A percentile compares a stretch with the other conserved stretches of the same genome.
Conservation (phyloP, 768 basidiomycete genomes). For the Lactifluus hygrophoroides region DNA sequence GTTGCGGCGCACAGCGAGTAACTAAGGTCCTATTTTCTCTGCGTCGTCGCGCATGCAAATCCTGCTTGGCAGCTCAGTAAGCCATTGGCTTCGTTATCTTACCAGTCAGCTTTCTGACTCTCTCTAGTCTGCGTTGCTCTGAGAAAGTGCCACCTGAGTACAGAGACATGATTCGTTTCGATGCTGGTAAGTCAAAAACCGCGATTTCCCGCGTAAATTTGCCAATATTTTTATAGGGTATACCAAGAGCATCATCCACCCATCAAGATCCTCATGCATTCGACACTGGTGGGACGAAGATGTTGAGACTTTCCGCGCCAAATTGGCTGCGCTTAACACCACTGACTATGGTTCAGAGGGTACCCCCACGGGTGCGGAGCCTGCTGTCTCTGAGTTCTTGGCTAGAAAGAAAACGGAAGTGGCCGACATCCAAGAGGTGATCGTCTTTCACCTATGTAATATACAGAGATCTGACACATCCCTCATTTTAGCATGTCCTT, state of each 20-base stretch:
- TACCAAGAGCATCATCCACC: neutral
- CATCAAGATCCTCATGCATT: neutral
- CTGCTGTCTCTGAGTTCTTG: neutral
- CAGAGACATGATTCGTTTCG: neutral
- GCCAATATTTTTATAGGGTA: neutral
- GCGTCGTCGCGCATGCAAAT: conserved; percentile 16
- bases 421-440: neutral
- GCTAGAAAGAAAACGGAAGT: neutral
- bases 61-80: conserved; percentile 10
- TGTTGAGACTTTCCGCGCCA: neutral
- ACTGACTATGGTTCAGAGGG: neutral
- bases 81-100: neutral
- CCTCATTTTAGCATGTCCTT: neutral
- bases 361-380: neutral
- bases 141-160: neutral
- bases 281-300: conserved; percentile 11
- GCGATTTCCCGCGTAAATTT: neutral
- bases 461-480: neutral
- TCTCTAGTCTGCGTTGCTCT: neutral
- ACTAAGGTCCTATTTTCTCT: conserved; percentile 9
- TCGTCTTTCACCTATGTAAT: neutral
- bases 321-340: neutral
- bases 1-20: conserved; percentile 13
- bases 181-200: neutral
- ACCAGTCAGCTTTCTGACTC: neutral